Evolutionary conservation across 805 yeast genomes (phyloP), one percentile per base, ranked within the genome.

Genomic region (Wickerhamiella bombiphila): DNA sequence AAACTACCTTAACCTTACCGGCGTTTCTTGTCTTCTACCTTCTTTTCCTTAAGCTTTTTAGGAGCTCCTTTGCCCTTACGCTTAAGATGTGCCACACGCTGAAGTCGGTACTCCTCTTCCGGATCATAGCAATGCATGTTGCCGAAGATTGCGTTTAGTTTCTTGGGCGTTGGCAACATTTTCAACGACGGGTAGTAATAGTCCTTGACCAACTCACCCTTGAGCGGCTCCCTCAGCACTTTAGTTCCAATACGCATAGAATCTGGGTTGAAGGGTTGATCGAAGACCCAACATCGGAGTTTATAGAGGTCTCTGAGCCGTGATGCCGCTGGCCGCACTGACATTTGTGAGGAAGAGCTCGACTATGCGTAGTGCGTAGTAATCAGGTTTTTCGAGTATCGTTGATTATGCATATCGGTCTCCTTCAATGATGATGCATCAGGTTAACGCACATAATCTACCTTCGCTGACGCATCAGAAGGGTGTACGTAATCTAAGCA

Each of bases 11-110:
- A n/a, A n/a, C n/a, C n/a, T 13, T 24, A 24, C 26, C 26, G 26
- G 13, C 26, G 26, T 38, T 46, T 47, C 35, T 44, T 45, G 29
- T 47, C 51, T 14, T 30, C 45, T 7, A 40, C 53, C 43, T 50
- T 50, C 50, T 52, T 51, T 22, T 49, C 54, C 39, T 47, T 46
- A 18, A 45, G 39, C 47, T 53, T 53, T 40, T 47, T 47, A 15
- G 57, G 57, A 5, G 56, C 56, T 8, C 57, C 57, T 38, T 53
- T 53, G 16, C 57, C 57, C 38, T 47, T 50, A 19, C 47, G 41
- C 34, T 46, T 46, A 20, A 49, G 34, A 22, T 42, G 37, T 37
- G 47, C 54, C 4, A 47, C 49, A 9, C 49, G 49, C 36, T 44
- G 40, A 17, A 50, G 34, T 1, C 54, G 39, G 26, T 41, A 39